phyloP scores from a whole-genome alignment of 1,284 basidiomycete genomes.

The Ceratobasidium sp. region DNA sequence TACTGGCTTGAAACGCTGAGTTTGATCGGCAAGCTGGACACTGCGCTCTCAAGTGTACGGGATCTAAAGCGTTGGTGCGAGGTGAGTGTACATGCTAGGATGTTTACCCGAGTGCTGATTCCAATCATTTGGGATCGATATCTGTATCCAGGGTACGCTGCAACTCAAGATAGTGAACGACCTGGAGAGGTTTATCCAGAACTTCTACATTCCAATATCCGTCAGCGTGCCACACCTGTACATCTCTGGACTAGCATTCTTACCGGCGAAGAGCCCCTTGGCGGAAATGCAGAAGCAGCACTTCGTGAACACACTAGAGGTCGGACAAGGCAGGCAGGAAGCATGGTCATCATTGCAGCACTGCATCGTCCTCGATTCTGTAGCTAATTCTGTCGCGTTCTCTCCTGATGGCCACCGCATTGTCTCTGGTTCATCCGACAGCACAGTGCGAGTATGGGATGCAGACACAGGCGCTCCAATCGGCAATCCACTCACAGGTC shows the following conservation, averaged over 20 bases:
- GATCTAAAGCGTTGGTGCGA: neutral
- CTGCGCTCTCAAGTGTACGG: neutral
- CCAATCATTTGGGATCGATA: too few relatives aligned
- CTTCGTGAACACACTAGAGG: neutral
- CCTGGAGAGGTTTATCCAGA: neutral
- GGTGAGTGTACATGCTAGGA: constrained; percentile 11
- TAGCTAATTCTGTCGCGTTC: neutral
- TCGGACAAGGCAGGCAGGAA: neutral
- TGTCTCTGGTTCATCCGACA: constrained; percentile 19
- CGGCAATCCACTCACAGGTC: neutral
- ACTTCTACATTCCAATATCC: neutral
- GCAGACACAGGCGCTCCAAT: neutral
- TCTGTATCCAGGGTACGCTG: too few relatives aligned
- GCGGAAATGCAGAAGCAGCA: too few relatives aligned
- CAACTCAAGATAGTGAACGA: neutral
- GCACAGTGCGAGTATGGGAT: constrained; percentile 22
- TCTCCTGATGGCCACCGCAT: constrained; percentile 6
- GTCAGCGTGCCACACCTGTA: neutral
- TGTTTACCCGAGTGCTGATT: too few relatives aligned
- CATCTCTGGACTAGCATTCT: neutral
- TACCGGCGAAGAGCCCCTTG: neutral
- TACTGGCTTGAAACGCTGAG: constrained; percentile 42
- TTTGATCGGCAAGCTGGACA: constrained; percentile 6
- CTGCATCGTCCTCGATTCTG: neutral
- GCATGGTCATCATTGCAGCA: neutral